A percentile compares a stretch with the other conserved stretches of the same genome.
Conservation (phyloP, 768 basidiomycete species). For the Kwoniella mangroviensis region DNA sequence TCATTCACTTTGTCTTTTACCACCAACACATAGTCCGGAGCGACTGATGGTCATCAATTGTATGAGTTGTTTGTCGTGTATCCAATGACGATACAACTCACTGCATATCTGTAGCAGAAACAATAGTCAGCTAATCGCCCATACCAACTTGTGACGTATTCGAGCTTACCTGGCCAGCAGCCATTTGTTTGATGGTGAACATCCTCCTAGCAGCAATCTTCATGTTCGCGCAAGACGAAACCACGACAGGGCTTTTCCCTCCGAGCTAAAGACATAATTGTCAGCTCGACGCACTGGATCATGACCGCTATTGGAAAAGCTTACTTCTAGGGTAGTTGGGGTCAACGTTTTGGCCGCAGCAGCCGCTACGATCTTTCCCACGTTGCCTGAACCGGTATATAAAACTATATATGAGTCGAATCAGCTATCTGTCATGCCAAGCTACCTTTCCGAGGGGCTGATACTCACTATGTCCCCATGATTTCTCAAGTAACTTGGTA, state of each 20-base stretch:
- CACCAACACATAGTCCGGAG: constrained; percentile 55
- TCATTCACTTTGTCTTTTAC: constrained; percentile 41
- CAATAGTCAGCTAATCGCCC: not conserved
- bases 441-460: no score
- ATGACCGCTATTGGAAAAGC: not conserved
- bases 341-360: constrained; percentile 57
- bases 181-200: constrained; percentile 51
- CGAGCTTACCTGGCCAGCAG: constrained; percentile 48
- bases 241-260: constrained; percentile 57
- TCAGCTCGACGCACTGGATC: not conserved
- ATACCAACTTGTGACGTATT: no score
- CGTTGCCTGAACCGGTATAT: constrained; percentile 54
- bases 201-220: constrained; percentile 50
- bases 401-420: constrained; percentile 39
- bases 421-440: no score
- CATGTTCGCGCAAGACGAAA: constrained; percentile 48
- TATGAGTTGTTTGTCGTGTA: not conserved
- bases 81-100: not conserved
- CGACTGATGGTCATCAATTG: constrained; percentile 29
- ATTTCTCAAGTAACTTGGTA: constrained; percentile 46
- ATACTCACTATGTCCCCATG: constrained; percentile 57
- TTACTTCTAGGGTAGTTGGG: constrained; percentile 56
- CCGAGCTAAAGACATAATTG: constrained; percentile 43
- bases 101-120: constrained; percentile 19
- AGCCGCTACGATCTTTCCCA: constrained; percentile 53